Evolutionary conservation across 2,329 filamentous ascomycete species (phyloP), one percentile per base, ranked within the genome.

Genomic region (Cercospora citrullina): DNA sequence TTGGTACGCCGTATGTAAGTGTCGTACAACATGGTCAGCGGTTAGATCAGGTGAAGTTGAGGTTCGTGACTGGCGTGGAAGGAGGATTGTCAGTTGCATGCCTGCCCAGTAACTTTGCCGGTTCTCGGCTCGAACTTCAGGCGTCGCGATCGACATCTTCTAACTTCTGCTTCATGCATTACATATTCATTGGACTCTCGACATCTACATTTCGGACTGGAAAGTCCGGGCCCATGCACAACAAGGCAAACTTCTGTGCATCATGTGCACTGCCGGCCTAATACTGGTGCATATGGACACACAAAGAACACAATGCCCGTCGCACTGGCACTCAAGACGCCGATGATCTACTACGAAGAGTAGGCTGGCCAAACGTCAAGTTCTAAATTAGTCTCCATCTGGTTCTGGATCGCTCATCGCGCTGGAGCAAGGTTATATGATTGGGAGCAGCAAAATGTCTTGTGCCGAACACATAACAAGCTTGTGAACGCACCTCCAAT

Each of bases 21-120:
- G 65, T 67, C 53, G 61, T 62, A 63, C 60, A 48, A 63, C 39
- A 42, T 31, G 60, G 60, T 66, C 58, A 57, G 55, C 58, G 21
- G 26, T 14, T 57, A 21, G 64, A 45, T 66, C 64, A 62, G 63
- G 51, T 62, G 64, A 59, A 67, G 60, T 67, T 16, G 51, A 63
- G 60, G 39, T 36, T 39, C 7, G 26, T 26, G 16, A 26, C 31
- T 60, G 31, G 12, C 59, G 64, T 30, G 26, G 45, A 63, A 39
- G 18, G 60, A 48, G 16, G 60, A 36, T 26, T 31, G 30, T 28
- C 36, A 42, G 45, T 21, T 21, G 33, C 36, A 36, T 60, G 30
- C 30, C 36, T 39, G 58, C 26, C 36, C 58, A 31, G 58, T 18
- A 60, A 33, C 12, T 60, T 62, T 26, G 26, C 18, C 60, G 33